Evolutionary conservation across 1,284 basidiomycete species (phyloP).

Genomic region (Leccinum huronense): DNA sequence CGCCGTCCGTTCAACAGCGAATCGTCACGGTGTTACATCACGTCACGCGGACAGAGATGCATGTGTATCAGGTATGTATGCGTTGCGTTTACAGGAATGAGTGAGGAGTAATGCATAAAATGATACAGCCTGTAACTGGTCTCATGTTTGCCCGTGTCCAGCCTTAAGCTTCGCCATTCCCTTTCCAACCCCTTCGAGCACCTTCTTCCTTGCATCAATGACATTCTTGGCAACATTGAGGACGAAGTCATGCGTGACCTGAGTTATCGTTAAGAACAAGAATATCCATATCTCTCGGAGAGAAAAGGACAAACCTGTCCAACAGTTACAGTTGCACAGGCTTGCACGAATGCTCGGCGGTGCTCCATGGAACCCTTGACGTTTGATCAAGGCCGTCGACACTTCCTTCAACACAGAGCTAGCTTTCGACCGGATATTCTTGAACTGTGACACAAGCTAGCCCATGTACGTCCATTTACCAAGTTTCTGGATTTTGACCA

Average conservation of each 20-base stretch:
- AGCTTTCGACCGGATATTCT: conserved; percentile 56
- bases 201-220: conserved; percentile 65
- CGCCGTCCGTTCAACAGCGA: conserved; percentile 16
- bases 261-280: conserved; percentile 7
- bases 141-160: conserved; percentile 39
- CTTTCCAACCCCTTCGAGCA: conserved; percentile 68
- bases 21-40: conserved; percentile 25
- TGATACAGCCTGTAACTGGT: conserved; percentile 2
- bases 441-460: conserved; percentile 67
- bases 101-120: conserved; percentile 24
- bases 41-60: conserved; percentile 9
- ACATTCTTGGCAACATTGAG: conserved; percentile 60
- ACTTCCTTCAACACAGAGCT: conserved; percentile 54
- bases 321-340: conserved; percentile 43
- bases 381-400: conserved; percentile 48
- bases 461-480: conserved; percentile 35
- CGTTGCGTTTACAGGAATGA: conserved; percentile 29
- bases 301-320: conserved; percentile 41
- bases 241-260: conserved; percentile 69
- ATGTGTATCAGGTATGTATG: conserved; percentile 6
- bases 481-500: conserved; percentile 71
- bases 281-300: neutral
- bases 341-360: conserved; percentile 51
- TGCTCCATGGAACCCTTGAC: conserved; percentile 49
- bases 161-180: conserved; percentile 57